Evolutionary conservation across 2,329 filamentous ascomycete species (phyloP).

Genomic region (Verticillium klebahnii): DNA sequence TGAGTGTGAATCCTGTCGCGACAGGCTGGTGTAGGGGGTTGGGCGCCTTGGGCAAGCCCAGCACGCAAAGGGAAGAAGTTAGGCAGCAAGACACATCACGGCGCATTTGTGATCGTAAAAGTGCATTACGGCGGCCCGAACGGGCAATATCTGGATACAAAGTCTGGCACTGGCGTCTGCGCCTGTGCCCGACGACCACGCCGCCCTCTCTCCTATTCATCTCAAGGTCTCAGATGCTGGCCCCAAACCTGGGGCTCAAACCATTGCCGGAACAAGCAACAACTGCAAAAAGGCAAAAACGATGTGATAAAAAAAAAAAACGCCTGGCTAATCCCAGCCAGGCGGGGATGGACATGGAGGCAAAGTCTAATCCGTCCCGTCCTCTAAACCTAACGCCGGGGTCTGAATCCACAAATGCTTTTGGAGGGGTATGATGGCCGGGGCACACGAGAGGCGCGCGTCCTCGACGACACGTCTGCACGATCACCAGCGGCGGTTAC

Average conservation of each 20-base stretch:
- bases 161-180: neutral
- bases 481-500: conserved; percentile 46
- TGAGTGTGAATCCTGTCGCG: too few species aligned
- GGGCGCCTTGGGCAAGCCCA: too few species aligned
- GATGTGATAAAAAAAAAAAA: neutral
- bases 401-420: conserved; percentile 1
- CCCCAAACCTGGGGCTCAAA: neutral
- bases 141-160: neutral
- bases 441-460: neutral
- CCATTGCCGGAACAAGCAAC: neutral
- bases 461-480: neutral
- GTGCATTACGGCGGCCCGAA: neutral
- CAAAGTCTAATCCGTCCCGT: neutral
- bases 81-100: too few species aligned
- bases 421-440: neutral
- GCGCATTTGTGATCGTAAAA: neutral
- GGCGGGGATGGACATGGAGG: neutral
- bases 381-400: neutral
- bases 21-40: too few species aligned
- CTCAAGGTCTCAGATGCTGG: neutral
- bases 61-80: too few species aligned
- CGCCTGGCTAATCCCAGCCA: neutral
- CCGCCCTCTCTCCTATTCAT: neutral
- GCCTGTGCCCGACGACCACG: neutral
- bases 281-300: neutral